Evolutionary conservation across 2,329 filamentous ascomycete genomes (phyloP), one percentile per base, ranked within the genome.

Genomic region (Septoria linicola): DNA sequence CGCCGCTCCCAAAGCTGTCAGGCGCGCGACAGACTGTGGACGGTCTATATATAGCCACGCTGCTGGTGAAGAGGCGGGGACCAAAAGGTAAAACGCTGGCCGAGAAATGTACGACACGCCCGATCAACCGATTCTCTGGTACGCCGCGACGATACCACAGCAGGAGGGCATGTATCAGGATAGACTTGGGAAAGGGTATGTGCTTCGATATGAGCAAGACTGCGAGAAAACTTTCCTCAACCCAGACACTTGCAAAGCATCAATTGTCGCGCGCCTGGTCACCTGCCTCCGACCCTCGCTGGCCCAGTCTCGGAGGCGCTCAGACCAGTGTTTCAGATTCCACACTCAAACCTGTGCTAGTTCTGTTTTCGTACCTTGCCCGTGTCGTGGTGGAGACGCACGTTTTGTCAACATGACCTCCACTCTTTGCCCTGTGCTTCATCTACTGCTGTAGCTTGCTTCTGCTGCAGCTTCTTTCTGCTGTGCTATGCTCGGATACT

Each of bases 241-340:
- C n/a, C n/a, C n/a, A n/a, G n/a, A 27, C 23, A 27, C 23, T 5
- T 27, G 23, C 23, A 5, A 27, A 5, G 23, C 23, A 27, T n/a
- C n/a, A n/a, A n/a, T n/a, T n/a, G n/a, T n/a, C n/a, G n/a, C n/a
- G n/a, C n/a, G n/a, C n/a, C n/a, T n/a, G n/a, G n/a, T n/a, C n/a
- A n/a, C n/a, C 16, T 13, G 16, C 10, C 30, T 35, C 10, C 30
- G 8, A 23, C 30, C 14, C 39, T 2, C 20, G 7, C 27, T 25
- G 5, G 39, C 23, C 39, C 30, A 35, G 41, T n/a, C 41, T 30
- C 23, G 23, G 41, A 51, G 53, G 44, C 49, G 53, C 53, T 27
- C 41, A 51, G 53, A 27, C 44, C 53, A 41, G 17, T 42, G 53
- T 55, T 55, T 55, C 53, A 49, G 40, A 41, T 55, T 49, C 27